Conservation (phyloP, 129 eudicot genomes). For the Lactuca saligna region DNA sequence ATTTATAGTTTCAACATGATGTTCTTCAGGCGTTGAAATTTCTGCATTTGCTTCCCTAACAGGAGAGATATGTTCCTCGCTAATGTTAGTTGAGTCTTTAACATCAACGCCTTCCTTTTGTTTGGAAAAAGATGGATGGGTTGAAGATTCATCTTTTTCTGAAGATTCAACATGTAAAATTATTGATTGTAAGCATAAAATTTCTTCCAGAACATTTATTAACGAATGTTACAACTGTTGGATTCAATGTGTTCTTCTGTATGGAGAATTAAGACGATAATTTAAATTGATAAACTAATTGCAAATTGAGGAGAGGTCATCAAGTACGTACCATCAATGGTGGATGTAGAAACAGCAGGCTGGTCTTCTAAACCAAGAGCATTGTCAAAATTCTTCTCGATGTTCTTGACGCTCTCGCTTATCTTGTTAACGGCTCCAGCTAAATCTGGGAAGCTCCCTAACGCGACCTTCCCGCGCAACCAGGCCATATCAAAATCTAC, state of each 20-base stretch:
- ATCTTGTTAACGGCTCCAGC: slow-evolving; percentile 90
- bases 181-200: too few species aligned
- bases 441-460: slow-evolving; percentile 83
- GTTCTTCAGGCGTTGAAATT: slow-evolving; percentile 15
- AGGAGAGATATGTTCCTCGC: slow-evolving; percentile 25
- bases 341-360: slow-evolving; percentile 36
- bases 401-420: slow-evolving; percentile 90
- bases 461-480: slow-evolving; percentile 73
- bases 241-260: not conserved
- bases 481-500: slow-evolving; percentile 61
- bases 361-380: slow-evolving; percentile 85
- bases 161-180: slow-evolving; percentile 27
- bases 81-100: slow-evolving; percentile 28
- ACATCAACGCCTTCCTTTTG: slow-evolving; percentile 38
- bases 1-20: too few species aligned
- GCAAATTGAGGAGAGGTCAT: not conserved
- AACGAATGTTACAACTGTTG: not conserved
- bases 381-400: slow-evolving; percentile 83
- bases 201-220: too few species aligned
- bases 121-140: slow-evolving; percentile 26
- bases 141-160: slow-evolving; percentile 36
- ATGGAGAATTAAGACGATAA: slow-evolving; percentile 1
- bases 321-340: slow-evolving; percentile 44
- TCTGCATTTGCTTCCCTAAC: slow-evolving; percentile 39
- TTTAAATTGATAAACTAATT: not conserved